A percentile compares a stretch with the other conserved stretches of the same genome.
Conservation (phyloP, 2,329 filamentous ascomycete genomes). For the Furcasterigmium sp. region DNA sequence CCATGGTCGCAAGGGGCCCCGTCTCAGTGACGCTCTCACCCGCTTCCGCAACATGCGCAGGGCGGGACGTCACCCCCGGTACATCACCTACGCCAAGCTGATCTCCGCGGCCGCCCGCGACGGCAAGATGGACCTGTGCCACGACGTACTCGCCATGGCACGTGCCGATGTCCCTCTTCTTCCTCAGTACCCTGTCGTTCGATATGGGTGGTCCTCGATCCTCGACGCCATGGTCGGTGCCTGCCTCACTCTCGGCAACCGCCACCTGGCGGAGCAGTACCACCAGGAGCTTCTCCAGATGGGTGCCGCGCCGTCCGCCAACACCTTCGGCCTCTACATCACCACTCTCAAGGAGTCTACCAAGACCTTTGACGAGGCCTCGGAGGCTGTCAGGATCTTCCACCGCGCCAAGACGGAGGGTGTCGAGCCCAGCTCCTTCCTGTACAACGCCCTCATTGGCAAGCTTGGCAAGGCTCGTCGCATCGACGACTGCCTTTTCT, state of each 20-base stretch:
- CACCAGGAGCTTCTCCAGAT: conserved; percentile 90
- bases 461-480: conserved; percentile 97
- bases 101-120: conserved; percentile 86
- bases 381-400: conserved; percentile 96
- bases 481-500: conserved; percentile 96
- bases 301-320: conserved; percentile 86
- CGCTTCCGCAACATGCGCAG: conserved; percentile 93
- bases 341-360: conserved; percentile 97
- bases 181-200: conserved; percentile 77
- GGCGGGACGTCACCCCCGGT: conserved; percentile 83
- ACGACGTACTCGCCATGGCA: conserved; percentile 86
- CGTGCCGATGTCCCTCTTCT: conserved; percentile 82
- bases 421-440: conserved; percentile 91
- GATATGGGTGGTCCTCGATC: conserved; percentile 95
- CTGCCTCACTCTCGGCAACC: conserved; percentile 77
- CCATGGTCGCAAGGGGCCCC: conserved; percentile 65
- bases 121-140: conserved; percentile 72
- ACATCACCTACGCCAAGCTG: conserved; percentile 95
- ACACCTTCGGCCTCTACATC: conserved; percentile 97
- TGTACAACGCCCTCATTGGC: conserved; percentile 97
- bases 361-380: conserved; percentile 96
- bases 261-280: conserved; percentile 74
- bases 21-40: conserved; percentile 73
- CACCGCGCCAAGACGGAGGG: conserved; percentile 88
- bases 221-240: conserved; percentile 95